Conservation (phyloP, 371 early-diverging fungal genomes). For the Fennellomyces sp. region DNA sequence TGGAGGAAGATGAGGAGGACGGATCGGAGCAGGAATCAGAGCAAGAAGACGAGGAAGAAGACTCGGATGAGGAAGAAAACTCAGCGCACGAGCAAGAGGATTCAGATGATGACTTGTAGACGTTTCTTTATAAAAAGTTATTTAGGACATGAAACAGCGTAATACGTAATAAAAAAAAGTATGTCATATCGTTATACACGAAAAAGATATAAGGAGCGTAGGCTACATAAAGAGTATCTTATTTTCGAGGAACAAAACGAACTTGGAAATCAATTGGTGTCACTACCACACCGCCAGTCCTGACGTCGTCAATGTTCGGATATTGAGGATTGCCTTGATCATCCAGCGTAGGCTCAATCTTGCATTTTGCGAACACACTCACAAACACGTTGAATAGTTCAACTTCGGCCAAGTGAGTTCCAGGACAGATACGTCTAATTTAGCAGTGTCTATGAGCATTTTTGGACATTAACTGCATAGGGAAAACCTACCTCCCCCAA, state of each 20-base stretch:
- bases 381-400: conserved; percentile 9
- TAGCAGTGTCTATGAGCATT: neutral
- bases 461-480: neutral
- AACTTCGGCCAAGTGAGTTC: conserved; percentile 13
- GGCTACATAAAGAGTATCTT: too few relatives aligned
- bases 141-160: neutral
- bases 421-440: conserved; percentile 13
- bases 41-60: neutral
- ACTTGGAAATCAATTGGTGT: neutral
- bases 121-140: too few relatives aligned
- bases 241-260: conserved; percentile 1
- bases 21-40: neutral
- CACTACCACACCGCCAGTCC: conserved; percentile 5
- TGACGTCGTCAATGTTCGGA: conserved; percentile 5
- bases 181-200: neutral
- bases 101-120: neutral
- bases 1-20: conserved; percentile 5
- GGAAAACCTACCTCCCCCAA: conserved; percentile 12
- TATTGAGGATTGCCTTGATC: conserved; percentile 5
- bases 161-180: neutral
- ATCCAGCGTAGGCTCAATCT: conserved; percentile 6
- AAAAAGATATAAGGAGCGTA: neutral
- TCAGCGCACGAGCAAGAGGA: neutral
- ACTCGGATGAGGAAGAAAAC: neutral
- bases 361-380: conserved; percentile 2